Evolutionary conservation across 1,139 yeast species (phyloP).

Genomic region (Kodamaea anthophila): DNA sequence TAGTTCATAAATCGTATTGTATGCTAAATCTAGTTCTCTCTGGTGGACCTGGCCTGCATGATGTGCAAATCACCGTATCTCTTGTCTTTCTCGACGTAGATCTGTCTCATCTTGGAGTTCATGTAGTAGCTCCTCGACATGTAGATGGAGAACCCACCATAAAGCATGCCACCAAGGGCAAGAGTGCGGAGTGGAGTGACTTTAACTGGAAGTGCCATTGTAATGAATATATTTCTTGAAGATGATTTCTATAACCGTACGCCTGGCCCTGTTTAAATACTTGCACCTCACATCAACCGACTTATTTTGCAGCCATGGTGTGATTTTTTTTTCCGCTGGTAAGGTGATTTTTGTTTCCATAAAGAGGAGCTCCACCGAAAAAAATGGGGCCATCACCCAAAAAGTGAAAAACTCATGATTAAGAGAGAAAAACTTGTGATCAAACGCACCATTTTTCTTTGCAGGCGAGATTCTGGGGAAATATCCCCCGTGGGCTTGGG

Average conservation of each 20-base stretch:
- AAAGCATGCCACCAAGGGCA: constrained; percentile 29
- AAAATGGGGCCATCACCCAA: constrained; percentile 2
- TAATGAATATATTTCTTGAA: background rate
- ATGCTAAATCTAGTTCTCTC: too few relatives aligned
- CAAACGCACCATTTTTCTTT: too few relatives aligned
- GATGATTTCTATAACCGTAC: background rate
- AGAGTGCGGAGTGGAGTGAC: constrained; percentile 22
- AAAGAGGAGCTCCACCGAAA: background rate
- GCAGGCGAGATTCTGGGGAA: too few relatives aligned
- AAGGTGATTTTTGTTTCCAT: constrained; percentile 5
- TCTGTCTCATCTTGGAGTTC: constrained; percentile 24
- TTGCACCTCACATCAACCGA: background rate
- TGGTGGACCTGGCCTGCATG: too few relatives aligned
- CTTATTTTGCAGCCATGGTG: constrained; percentile 7
- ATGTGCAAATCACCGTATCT: constrained; percentile 25
- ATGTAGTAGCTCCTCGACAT: constrained; percentile 33
- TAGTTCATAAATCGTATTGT: too few relatives aligned
- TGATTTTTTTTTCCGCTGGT: constrained; percentile 4
- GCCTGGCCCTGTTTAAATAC: background rate
- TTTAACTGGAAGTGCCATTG: constrained; percentile 3
- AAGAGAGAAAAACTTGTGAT: too few relatives aligned
- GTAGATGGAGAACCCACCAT: constrained; percentile 29
- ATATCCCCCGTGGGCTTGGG: too few relatives aligned
- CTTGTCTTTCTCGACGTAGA: constrained; percentile 26
- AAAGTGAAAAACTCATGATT: background rate